A percentile compares a stretch with the other conserved stretches of the same genome.
Evolutionary conservation across 257 asterid species (phyloP).

Genomic region (Coffea canephora): DNA sequence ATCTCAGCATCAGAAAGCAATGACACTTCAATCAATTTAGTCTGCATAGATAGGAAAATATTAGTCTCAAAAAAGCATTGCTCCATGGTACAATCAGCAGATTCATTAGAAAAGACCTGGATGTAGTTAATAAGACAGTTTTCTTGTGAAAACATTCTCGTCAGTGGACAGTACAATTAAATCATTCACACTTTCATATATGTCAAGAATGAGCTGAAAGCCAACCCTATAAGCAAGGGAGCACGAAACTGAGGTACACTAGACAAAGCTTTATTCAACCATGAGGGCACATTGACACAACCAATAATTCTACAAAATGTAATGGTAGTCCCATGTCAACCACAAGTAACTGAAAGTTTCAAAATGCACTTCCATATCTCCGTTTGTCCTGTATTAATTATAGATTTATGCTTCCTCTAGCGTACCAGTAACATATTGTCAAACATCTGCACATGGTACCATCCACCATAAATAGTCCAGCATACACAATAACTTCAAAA

Average conservation of each 20-base stretch:
- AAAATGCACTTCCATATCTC: not conserved
- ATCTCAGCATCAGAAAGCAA: slow-evolving; percentile 66
- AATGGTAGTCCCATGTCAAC: too few species aligned
- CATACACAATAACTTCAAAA: not conserved
- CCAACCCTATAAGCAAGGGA: not conserved
- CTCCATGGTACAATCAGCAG: not conserved
- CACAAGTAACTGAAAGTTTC: not conserved
- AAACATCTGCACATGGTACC: not conserved
- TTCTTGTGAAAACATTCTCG: not conserved
- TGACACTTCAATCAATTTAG: slow-evolving; percentile 61
- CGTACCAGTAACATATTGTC: not conserved
- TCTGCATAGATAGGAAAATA: slow-evolving; percentile 37
- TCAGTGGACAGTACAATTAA: not conserved
- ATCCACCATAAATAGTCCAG: not conserved
- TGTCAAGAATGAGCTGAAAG: not conserved
- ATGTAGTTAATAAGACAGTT: too few species aligned
- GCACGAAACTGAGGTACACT: not conserved
- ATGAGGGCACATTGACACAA: not conserved
- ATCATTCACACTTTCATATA: not conserved
- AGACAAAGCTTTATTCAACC: not conserved
- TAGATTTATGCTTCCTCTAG: not conserved
- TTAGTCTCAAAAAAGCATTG: not conserved
- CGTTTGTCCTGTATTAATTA: not conserved
- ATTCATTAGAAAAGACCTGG: not conserved
- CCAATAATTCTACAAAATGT: not conserved